Percentiles rank a stretch among this genome's conserved stretches.
phyloP scores from a whole-genome alignment of 108 stramenopile genomes.

The Nitzschia inconspicua region DNA sequence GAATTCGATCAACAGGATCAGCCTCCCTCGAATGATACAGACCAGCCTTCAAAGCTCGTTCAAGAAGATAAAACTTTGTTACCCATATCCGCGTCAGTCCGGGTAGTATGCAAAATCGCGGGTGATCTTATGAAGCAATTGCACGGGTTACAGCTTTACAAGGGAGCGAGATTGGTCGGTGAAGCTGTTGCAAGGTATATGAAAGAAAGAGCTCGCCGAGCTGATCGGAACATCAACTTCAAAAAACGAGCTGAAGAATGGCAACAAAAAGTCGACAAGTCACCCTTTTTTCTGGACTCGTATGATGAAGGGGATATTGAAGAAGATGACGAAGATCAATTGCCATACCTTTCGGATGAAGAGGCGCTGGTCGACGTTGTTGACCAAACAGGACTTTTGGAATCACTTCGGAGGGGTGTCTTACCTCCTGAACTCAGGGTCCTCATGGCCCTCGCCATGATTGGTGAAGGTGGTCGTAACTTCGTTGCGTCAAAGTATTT shows the following conservation, averaged over 20 bases:
- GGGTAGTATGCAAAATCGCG: constrained; percentile 67
- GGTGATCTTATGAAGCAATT: constrained; percentile 64
- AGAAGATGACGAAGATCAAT: constrained; percentile 35
- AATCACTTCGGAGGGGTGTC: constrained; percentile 46
- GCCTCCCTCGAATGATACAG: not conserved
- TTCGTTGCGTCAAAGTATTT: constrained; percentile 64
- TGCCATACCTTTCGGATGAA: constrained; percentile 49
- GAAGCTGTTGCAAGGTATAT: constrained; percentile 64
- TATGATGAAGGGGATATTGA: constrained; percentile 50
- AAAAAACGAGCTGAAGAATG: constrained; percentile 16
- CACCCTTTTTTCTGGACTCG: constrained; percentile 27
- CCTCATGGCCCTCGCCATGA: constrained; percentile 51
- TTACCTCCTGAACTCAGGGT: constrained; percentile 66
- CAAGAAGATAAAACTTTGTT: constrained; percentile 11
- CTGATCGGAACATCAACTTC: constrained; percentile 22
- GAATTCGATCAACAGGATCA: constrained; percentile 9
- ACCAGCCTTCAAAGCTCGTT: not conserved
- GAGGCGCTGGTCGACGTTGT: constrained; percentile 29
- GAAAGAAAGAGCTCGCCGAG: constrained; percentile 45
- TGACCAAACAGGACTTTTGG: constrained; percentile 26
- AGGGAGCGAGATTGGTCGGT: constrained; percentile 58
- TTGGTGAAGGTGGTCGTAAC: constrained; percentile 62
- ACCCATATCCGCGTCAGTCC: constrained; percentile 63
- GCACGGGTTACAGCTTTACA: constrained; percentile 46
- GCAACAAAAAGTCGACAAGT: constrained; percentile 25